Conservation (phyloP, 176 grass and related monocot species). For the Musa troglodytarum region DNA sequence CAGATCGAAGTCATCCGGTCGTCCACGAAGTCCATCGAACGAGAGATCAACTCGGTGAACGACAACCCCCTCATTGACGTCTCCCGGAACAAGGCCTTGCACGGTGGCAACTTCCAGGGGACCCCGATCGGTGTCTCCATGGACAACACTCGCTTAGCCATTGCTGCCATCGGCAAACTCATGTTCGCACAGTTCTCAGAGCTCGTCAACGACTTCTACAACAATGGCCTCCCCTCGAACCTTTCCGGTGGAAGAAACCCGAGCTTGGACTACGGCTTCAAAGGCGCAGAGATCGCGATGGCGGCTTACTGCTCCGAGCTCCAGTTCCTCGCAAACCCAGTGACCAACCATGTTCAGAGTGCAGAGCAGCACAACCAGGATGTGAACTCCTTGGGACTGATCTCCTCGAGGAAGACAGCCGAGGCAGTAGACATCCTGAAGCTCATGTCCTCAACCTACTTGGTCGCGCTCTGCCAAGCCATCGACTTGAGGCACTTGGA, state of each 20-base stretch:
- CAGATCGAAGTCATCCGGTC: neutral
- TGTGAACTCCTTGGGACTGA: neutral
- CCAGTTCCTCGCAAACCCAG: too few relatives aligned
- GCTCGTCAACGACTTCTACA: slow-evolving; percentile 94
- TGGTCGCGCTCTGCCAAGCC: neutral
- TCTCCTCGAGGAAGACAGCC: neutral
- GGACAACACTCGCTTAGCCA: slow-evolving; percentile 78
- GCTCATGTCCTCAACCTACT: neutral
- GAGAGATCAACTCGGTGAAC: slow-evolving; percentile 97
- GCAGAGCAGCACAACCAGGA: neutral
- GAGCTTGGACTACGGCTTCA: slow-evolving; percentile 86
- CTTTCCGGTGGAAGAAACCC: slow-evolving; percentile 75
- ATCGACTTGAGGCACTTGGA: neutral
- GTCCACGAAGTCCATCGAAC: slow-evolving; percentile 76
- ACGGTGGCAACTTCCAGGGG: slow-evolving; percentile 89
- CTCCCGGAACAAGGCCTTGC: slow-evolving; percentile 63
- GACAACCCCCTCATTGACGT: slow-evolving; percentile 93
- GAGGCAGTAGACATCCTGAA: neutral
- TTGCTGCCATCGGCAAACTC: slow-evolving; percentile 79
- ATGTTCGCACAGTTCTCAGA: slow-evolving; percentile 90
- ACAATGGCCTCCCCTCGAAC: slow-evolving; percentile 82
- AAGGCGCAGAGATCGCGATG: slow-evolving; percentile 92
- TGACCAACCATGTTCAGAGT: too few relatives aligned
- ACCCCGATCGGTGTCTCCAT: slow-evolving; percentile 87
- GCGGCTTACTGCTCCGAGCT: slow-evolving; percentile 15